Evolutionary conservation across 352 stramenopile species (phyloP), one percentile per base, ranked within the genome.

Genomic region (Pythium sukuiense): DNA sequence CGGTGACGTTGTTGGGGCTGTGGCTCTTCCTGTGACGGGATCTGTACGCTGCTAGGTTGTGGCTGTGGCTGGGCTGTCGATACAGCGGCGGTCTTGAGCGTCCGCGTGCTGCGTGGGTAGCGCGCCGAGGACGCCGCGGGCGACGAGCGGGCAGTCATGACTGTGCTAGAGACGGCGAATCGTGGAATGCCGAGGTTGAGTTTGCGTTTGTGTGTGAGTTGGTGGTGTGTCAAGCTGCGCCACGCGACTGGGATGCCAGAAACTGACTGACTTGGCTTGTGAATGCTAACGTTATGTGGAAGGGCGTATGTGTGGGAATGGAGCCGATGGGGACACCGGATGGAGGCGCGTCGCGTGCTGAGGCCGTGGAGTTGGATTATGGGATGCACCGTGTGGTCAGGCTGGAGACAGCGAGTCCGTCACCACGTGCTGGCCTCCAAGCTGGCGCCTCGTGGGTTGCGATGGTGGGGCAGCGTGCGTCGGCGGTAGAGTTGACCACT

Each of bases 341-440:
- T 52, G 45, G 45, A 52, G 45, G 16, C 45, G 45, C 45, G 45
- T 52, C 45, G 45, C 45, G 45, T 52, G 45, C 45, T 52, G 45
- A 52, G 45, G 45, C 45, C 39, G 24, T 24, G 4, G 7, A 20
- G 16, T 26, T 8, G 2, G 41, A 49, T 20, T 52, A 29, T 52
- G 45, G 39, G 45, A 52, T 16, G 18, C 16, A 16, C 18, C 45
- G 45, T 52, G 45, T 52, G 45, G 45, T 30, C 45, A 52, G 45
- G 45, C 45, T 5, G 45, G 45, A 52, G 45, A 29, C 45, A 43
- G 35, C 5, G 35, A 16, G 8, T 16, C 8, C 35, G 12, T 5
- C 8, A 52, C 45, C 45, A 52, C 45, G 45, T 52, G 45, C 45
- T 52, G 45, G 45, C 45, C 45, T 52, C 20, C 29, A 8, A n/a